Evolutionary conservation across 805 yeast genomes (phyloP).

Genomic region (Nakazawaea siamensis): DNA sequence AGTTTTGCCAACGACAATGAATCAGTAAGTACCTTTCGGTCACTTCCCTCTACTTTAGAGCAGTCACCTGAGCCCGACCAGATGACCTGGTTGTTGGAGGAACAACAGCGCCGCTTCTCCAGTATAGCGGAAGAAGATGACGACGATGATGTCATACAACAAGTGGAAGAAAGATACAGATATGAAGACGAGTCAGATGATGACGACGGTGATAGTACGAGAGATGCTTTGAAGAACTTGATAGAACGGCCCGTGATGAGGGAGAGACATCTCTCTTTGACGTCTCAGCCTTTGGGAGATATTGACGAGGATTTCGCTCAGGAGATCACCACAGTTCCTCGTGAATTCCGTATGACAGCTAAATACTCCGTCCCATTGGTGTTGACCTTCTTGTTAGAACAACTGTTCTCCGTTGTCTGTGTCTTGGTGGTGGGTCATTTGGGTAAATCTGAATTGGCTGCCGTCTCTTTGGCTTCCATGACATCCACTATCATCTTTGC

Average conservation of each 20-base stretch:
- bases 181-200: conserved; percentile 1
- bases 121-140: conserved; percentile 7
- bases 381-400: conserved; percentile 60
- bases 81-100: conserved; percentile 28
- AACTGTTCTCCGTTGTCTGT: conserved; percentile 67
- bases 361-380: conserved; percentile 49
- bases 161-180: conserved; percentile 10
- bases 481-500: conserved; percentile 71
- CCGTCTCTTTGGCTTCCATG: conserved; percentile 71
- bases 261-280: conserved; percentile 5
- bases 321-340: conserved; percentile 16
- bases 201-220: not conserved
- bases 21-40: conserved; percentile 24
- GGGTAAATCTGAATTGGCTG: conserved; percentile 67
- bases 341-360: conserved; percentile 26
- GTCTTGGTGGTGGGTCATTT: conserved; percentile 72
- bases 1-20: conserved; percentile 19
- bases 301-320: conserved; percentile 24
- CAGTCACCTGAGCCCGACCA: conserved; percentile 23
- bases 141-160: conserved; percentile 9
- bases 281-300: conserved; percentile 10
- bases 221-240: conserved; percentile 7
- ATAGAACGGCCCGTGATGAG: not conserved
- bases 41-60: conserved; percentile 27
- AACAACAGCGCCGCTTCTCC: conserved; percentile 24